Conservation (phyloP, 352 stramenopile species). For the Phytophthora ramorum region DNA sequence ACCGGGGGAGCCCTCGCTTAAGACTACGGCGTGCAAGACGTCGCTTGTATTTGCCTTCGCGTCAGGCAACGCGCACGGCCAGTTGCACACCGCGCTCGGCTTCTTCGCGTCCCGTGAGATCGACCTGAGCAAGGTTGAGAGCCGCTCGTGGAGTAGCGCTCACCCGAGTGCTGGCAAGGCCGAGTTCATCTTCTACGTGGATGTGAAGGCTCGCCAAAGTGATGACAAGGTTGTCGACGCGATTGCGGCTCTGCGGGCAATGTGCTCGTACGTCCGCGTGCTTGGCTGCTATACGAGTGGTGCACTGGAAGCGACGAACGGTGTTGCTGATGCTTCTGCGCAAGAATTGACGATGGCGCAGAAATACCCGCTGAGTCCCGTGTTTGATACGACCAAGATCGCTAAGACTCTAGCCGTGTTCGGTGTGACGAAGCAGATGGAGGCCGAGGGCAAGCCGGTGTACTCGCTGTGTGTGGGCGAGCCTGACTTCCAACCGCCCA, state of each 20-base stretch:
- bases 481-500: conserved; percentile 93
- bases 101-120: conserved; percentile 69
- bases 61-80: conserved; percentile 61
- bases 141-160: conserved; percentile 49
- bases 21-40: conserved; percentile 57
- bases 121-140: conserved; percentile 78
- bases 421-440: conserved; percentile 94
- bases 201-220: conserved; percentile 63
- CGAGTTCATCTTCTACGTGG: conserved; percentile 80
- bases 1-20: conserved; percentile 26
- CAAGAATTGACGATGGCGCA: conserved; percentile 48
- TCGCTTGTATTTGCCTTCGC: conserved; percentile 79
- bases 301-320: background rate
- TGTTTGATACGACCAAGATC: conserved; percentile 84
- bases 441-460: conserved; percentile 92
- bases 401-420: conserved; percentile 96
- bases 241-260: conserved; percentile 76
- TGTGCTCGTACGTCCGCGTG: conserved; percentile 85
- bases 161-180: conserved; percentile 40
- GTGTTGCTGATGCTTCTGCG: background rate
- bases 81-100: conserved; percentile 70
- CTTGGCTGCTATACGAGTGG: conserved; percentile 84
- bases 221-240: conserved; percentile 74
- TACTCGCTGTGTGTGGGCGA: conserved; percentile 95
- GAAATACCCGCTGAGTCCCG: conserved; percentile 73